Conservation (phyloP, 192 early-diverging fungal species). For the Pilaira anomala region DNA sequence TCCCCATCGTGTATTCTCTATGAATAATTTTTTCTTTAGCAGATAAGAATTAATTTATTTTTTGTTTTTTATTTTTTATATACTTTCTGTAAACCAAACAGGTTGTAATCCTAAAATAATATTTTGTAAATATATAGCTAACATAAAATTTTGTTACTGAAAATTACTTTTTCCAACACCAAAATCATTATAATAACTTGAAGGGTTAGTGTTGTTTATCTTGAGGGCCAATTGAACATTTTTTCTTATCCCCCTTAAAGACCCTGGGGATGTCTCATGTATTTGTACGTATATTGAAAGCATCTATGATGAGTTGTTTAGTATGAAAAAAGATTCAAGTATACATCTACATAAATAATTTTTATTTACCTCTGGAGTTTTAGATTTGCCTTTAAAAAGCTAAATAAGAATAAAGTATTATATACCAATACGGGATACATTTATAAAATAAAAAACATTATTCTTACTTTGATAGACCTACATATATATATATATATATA, state of each 20-base stretch:
- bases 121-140: too few species aligned
- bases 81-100: slow-evolving; percentile 26
- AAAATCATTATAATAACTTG: slow-evolving; percentile 16
- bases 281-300: slow-evolving; percentile 10
- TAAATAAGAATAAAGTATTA: neutral
- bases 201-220: slow-evolving; percentile 10
- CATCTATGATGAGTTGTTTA: neutral
- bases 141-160: neutral
- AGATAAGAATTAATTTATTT: neutral
- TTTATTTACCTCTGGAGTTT: slow-evolving; percentile 5
- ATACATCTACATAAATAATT: neutral
- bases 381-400: slow-evolving; percentile 3
- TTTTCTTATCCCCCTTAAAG: slow-evolving; percentile 13
- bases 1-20: slow-evolving; percentile 21
- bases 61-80: neutral
- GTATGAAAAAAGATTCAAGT: neutral
- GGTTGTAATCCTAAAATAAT: slow-evolving; percentile 12
- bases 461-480: slow-evolving; percentile 9
- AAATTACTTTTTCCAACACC: slow-evolving; percentile 7
- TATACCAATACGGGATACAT: neutral
- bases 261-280: slow-evolving; percentile 15
- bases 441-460: neutral
- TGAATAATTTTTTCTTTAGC: neutral
- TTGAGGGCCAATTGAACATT: slow-evolving; percentile 11
- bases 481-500: neutral